Percentiles rank a stretch among this genome's conserved stretches.
Evolutionary conservation across 2,329 filamentous ascomycete genomes (phyloP).

Genomic region (Colletotrichum orchidophilum): DNA sequence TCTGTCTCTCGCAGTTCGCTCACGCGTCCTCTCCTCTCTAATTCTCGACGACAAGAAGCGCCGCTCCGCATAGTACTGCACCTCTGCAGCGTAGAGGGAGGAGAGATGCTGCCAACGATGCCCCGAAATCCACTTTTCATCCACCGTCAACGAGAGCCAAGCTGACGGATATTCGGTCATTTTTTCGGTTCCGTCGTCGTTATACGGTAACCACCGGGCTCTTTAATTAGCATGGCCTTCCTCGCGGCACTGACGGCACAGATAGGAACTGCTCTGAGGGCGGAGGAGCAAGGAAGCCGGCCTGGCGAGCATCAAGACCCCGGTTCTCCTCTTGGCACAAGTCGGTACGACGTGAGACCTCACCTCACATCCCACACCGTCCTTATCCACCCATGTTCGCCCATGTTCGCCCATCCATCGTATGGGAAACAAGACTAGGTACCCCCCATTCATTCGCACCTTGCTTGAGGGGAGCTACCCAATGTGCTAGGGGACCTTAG

Average conservation of each 20-base stretch:
- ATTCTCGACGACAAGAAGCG: background rate
- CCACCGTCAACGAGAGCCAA: conserved; percentile 21
- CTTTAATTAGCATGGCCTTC: conserved; percentile 13
- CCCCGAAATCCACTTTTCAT: conserved; percentile 18
- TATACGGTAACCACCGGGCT: conserved; percentile 7
- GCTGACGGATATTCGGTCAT: conserved; percentile 10
- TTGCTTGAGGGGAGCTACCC: conserved; percentile 31
- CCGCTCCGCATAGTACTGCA: background rate
- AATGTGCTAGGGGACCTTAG: conserved; percentile 30
- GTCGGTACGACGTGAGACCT: conserved; percentile 30
- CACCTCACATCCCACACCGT: conserved; percentile 29
- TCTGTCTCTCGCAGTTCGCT: background rate
- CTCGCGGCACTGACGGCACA: conserved; percentile 17
- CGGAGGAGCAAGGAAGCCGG: background rate
- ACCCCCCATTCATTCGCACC: conserved; percentile 22
- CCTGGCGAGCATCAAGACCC: background rate
- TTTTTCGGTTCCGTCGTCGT: background rate
- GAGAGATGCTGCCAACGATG: conserved; percentile 9
- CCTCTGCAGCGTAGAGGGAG: conserved; percentile 14
- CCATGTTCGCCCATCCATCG: background rate
- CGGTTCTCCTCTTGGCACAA: conserved; percentile 9
- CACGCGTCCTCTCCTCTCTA: background rate
- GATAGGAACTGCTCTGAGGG: background rate
- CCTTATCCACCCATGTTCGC: conserved; percentile 25
- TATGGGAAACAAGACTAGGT: conserved; percentile 15